Conservation (phyloP, 139 green algal species). For the Limnomonas spitsbergensis region DNA sequence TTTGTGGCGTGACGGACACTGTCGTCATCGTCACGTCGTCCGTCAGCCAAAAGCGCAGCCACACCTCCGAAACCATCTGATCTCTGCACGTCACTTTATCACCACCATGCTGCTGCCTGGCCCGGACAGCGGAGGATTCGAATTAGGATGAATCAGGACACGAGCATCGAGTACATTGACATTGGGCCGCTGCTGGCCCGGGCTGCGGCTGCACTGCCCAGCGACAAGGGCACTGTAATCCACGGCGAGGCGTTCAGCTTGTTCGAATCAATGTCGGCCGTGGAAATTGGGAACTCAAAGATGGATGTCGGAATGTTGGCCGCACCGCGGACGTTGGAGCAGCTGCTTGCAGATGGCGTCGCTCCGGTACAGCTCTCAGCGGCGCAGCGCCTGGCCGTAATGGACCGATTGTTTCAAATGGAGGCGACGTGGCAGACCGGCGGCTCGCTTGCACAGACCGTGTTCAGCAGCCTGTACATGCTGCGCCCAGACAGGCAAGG, state of each 20-base stretch:
- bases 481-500: conserved; percentile 57
- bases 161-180: conserved; percentile 9
- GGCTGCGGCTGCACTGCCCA: not conserved
- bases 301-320: conserved; percentile 77
- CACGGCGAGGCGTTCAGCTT: conserved; percentile 76
- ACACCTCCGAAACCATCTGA: too few relatives aligned
- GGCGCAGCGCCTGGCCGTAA: conserved; percentile 34
- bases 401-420: conserved; percentile 52
- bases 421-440: conserved; percentile 76
- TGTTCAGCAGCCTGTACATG: conserved; percentile 87
- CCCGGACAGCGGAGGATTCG: too few relatives aligned
- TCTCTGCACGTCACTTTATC: too few relatives aligned
- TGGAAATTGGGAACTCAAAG: conserved; percentile 85
- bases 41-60: too few relatives aligned
- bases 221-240: conserved; percentile 45
- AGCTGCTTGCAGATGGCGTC: conserved; percentile 22
- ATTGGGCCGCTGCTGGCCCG: not conserved
- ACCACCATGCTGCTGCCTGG: too few relatives aligned
- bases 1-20: too few relatives aligned
- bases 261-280: conserved; percentile 85
- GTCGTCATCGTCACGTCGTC: too few relatives aligned
- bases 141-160: too few relatives aligned
- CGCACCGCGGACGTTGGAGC: conserved; percentile 16
- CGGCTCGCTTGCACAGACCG: conserved; percentile 67
- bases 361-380: conserved; percentile 27